Evolutionary conservation across 202 grass and related monocot genomes (phyloP).

Genomic region (Carex arenaria): DNA sequence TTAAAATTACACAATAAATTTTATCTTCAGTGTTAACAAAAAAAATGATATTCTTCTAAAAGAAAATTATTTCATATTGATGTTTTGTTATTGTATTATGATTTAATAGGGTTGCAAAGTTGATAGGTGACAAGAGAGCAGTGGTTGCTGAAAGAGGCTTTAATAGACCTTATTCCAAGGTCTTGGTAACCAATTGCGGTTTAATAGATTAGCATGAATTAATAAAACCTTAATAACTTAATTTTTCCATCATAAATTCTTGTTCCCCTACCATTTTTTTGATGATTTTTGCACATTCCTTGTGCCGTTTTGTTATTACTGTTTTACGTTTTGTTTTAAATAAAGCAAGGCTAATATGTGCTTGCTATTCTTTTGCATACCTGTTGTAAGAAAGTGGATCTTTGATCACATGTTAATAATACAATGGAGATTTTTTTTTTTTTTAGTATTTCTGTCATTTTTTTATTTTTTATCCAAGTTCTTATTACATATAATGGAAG

Average conservation of each 20-base stretch:
- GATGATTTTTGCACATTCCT: neutral
- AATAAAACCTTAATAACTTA: neutral
- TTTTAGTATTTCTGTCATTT: neutral
- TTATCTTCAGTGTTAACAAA: no score
- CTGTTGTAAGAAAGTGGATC: neutral
- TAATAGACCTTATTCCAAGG: slow-evolving; percentile 82
- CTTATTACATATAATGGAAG: neutral
- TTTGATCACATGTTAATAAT: neutral
- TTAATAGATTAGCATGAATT: slow-evolving; percentile 29
- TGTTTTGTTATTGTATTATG: neutral
- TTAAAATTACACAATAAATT: neutral
- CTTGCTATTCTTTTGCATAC: neutral
- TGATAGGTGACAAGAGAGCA: slow-evolving; percentile 94
- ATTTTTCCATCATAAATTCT: neutral
- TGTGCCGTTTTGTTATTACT: neutral
- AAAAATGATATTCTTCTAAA: no score
- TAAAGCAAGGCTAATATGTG: neutral
- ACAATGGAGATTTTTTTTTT: neutral
- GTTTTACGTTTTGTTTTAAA: neutral
- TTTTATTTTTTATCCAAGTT: neutral
- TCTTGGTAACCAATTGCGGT: slow-evolving; percentile 69
- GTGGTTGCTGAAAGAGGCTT: slow-evolving; percentile 90
- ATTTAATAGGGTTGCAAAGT: slow-evolving; percentile 66
- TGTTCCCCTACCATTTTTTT: neutral
- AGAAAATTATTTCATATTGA: neutral